Evolutionary conservation across 1,284 basidiomycete species (phyloP), one percentile per base, ranked within the genome.

Genomic region (Ceratobasidium sp.): DNA sequence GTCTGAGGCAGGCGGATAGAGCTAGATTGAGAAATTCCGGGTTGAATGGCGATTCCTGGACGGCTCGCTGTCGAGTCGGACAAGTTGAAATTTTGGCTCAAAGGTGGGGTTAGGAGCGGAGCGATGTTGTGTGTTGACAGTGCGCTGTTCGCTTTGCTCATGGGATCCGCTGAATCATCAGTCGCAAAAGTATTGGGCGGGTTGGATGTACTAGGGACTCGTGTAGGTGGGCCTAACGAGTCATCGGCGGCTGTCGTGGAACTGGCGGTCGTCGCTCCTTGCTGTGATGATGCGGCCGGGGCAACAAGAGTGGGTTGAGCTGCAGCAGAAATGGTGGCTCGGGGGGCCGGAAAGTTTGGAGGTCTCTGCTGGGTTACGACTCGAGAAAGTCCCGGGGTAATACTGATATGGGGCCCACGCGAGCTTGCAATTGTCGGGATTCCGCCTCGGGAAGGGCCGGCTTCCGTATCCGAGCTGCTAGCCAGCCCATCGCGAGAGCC

Each of bases 401-500:
- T 52, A 15, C 42, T 52, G 7, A 53, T 35, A n/a, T 25, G 1
- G 8, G 45, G 22, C 7, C n/a, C 17, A 22, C 60, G 60, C 10
- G 45, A n/a, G 34, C 22, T 38, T 6, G 20, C 31, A 3, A 35
- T 15, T 50, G 40, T 3, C n/a, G 32, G 45, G 35, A 32, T 32
- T 13, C 4, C 27, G 15, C 40, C 27, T 17, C 45, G 35, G 35
- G 62, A 49, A 10, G 49, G n/a, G 5, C 47, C 13, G 10, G 29
- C 47, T n/a, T 65, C 62, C 4, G 62, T 65, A 20, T 65, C 62
- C 17, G 62, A 65, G 25, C 62, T 34, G 42, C 43, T 35, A 6
- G 22, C 34, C 10, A 42, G 1, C 20, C 40, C 32, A 3, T 10
- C 8, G 22, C 22, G n/a, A 64, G 38, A 20, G n/a, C 3, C 27